phyloP scores from a whole-genome alignment of 1,284 basidiomycete species.

The Erythrobasidium hasegawianum region DNA sequence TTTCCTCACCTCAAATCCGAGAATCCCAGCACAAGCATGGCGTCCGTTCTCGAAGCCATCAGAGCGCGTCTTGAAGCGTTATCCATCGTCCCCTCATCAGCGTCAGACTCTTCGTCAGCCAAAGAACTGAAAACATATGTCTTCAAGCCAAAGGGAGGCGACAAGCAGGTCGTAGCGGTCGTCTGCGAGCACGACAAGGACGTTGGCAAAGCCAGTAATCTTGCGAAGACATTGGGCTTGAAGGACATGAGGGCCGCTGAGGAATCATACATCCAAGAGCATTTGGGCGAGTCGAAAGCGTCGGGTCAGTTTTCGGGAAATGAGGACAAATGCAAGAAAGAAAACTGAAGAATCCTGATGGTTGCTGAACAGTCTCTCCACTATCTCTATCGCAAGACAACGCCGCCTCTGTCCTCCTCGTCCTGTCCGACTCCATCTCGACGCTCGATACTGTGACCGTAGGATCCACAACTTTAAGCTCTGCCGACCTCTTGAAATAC shows the following conservation, averaged over 20 bases:
- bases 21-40: not conserved
- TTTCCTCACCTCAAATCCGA: too few relatives aligned
- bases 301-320: slow-evolving; percentile 36
- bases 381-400: slow-evolving; percentile 41
- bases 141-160: slow-evolving; percentile 44
- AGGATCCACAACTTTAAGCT: slow-evolving; percentile 63
- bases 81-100: slow-evolving; percentile 7
- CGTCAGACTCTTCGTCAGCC: not conserved
- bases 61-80: slow-evolving; percentile 15
- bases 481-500: slow-evolving; percentile 66
- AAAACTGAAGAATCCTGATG: not conserved
- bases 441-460: slow-evolving; percentile 59
- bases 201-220: slow-evolving; percentile 43
- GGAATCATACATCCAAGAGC: slow-evolving; percentile 42
- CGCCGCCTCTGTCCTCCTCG: slow-evolving; percentile 53
- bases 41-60: slow-evolving; percentile 10
- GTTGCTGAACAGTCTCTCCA: slow-evolving; percentile 39
- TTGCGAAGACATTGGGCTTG: slow-evolving; percentile 43
- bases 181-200: slow-evolving; percentile 42
- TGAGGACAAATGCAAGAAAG: too few relatives aligned
- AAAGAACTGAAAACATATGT: slow-evolving; percentile 36
- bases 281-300: slow-evolving; percentile 41
- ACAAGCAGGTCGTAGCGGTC: slow-evolving; percentile 44
- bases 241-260: slow-evolving; percentile 47
- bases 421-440: slow-evolving; percentile 73